Evolutionary conservation across 768 basidiomycete genomes (phyloP).

Genomic region (Coprinellus micaceus): DNA sequence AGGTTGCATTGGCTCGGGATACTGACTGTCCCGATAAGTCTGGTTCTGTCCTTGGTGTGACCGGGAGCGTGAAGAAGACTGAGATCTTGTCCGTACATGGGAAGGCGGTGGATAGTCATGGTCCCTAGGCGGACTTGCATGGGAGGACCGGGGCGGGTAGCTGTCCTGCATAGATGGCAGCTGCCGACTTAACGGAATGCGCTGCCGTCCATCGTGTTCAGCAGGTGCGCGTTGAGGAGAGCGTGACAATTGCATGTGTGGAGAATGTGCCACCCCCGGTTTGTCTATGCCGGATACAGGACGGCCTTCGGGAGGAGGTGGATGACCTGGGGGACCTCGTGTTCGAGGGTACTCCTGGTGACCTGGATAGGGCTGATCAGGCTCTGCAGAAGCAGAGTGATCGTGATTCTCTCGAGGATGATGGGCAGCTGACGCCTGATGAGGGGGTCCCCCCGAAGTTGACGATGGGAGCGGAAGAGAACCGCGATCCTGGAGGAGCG

Average conservation of each 20-base stretch:
- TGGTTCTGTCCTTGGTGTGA: conserved; percentile 40
- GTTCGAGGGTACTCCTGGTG: conserved; percentile 10
- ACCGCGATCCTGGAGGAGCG: conserved; percentile 42
- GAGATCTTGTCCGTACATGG: conserved; percentile 46
- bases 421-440: conserved; percentile 29
- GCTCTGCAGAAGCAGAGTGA: conserved; percentile 38
- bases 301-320: conserved; percentile 41
- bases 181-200: conserved; percentile 46
- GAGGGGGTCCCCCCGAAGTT: conserved; percentile 34
- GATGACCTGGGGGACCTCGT: conserved; percentile 42
- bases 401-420: conserved; percentile 37
- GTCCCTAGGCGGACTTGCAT: conserved; percentile 41
- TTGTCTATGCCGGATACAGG: conserved; percentile 46
- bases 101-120: conserved; percentile 39
- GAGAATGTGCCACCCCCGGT: conserved; percentile 38
- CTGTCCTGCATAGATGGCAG: conserved; percentile 38
- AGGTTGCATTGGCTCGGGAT: conserved; percentile 43
- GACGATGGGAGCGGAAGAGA: conserved; percentile 23
- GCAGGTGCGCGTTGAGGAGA: conserved; percentile 41
- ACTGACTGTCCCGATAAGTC: conserved; percentile 40
- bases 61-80: conserved; percentile 50
- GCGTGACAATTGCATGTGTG: conserved; percentile 38
- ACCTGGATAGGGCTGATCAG: conserved; percentile 31
- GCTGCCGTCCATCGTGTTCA: conserved; percentile 42
- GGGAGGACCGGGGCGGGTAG: conserved; percentile 23